Conservation (phyloP, 345 rosid genomes). For the Eucalyptus regnans region DNA sequence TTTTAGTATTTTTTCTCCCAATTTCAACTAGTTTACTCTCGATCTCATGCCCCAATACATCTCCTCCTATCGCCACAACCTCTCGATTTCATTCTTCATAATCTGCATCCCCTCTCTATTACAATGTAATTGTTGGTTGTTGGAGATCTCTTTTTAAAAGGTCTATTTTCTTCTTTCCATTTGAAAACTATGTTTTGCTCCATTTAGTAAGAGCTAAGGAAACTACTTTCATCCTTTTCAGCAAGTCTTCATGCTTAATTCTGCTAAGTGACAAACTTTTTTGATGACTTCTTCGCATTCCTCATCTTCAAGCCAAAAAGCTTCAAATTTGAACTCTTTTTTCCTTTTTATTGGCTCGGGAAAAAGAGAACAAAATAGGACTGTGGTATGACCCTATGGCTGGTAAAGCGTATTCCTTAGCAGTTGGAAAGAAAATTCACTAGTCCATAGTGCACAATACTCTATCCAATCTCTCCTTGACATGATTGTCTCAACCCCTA, state of each 20-base stretch:
- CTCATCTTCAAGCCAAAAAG: not conserved
- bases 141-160: not conserved
- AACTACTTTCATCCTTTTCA: not conserved
- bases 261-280: no score
- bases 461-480: not conserved
- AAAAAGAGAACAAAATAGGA: not conserved
- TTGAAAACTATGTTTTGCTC: not conserved
- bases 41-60: no score
- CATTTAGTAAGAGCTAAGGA: not conserved
- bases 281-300: not conserved
- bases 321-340: not conserved
- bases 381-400: not conserved
- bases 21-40: not conserved
- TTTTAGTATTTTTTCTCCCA: no score
- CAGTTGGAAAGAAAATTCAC: not conserved
- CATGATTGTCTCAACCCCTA: not conserved
- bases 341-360: not conserved
- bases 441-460: not conserved
- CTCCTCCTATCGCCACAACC: not conserved
- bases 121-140: no score
- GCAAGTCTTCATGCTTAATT: not conserved
- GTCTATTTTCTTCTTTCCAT: not conserved
- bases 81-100: not conserved
- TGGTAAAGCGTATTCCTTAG: not conserved
- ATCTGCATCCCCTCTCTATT: not conserved